Conservation (phyloP, 306 rosid genomes). For the Echinosophora koreensis region DNA sequence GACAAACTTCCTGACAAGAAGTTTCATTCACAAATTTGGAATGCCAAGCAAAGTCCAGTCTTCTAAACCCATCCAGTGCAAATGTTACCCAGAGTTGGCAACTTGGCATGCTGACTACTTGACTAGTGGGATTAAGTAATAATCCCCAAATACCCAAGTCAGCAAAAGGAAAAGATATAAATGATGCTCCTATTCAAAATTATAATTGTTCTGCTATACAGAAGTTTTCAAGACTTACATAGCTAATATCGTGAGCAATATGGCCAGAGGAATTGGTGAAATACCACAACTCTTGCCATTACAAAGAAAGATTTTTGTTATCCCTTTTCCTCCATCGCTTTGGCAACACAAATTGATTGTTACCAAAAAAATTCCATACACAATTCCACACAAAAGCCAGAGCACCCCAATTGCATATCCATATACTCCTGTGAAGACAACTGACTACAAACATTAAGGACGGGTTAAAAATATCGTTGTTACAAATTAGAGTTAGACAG, state of each 20-base stretch:
- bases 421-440: slow-evolving; percentile 70
- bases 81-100: no score
- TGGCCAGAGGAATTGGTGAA: slow-evolving; percentile 52
- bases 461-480: not conserved
- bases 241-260: slow-evolving; percentile 56
- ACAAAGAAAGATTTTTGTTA: slow-evolving; percentile 36
- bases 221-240: slow-evolving; percentile 58
- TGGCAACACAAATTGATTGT: slow-evolving; percentile 48
- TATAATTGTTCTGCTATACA: not conserved
- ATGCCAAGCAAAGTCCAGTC: no score
- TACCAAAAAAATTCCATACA: slow-evolving; percentile 51
- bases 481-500: not conserved
- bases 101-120: no score
- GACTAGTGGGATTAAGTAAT: no score
- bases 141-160: no score
- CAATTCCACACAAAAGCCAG: slow-evolving; percentile 71
- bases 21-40: no score
- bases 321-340: slow-evolving; percentile 44
- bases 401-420: slow-evolving; percentile 73
- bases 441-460: slow-evolving; percentile 64
- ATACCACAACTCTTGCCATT: slow-evolving; percentile 46
- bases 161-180: no score
- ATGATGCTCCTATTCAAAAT: not conserved
- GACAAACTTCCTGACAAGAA: no score
- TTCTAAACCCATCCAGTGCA: no score